Percentiles rank a stretch among this genome's conserved stretches.
phyloP scores from a whole-genome alignment of 495 filamentous ascomycete genomes.

The Aspergillus egyptiacus region DNA sequence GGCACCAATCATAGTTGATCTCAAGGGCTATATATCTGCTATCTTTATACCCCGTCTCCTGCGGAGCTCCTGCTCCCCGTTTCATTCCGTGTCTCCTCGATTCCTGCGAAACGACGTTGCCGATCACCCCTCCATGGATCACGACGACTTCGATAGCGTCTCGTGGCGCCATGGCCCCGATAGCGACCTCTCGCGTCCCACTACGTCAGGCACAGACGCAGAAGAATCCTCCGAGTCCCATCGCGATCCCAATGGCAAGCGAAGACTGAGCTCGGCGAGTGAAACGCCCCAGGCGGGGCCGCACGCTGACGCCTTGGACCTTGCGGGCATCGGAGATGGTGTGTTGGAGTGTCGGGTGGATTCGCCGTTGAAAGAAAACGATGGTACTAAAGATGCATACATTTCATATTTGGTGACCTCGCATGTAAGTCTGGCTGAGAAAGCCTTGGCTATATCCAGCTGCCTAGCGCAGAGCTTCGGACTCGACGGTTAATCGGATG shows the following conservation, averaged over 20 bases:
- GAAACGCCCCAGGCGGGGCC: conserved; percentile 48
- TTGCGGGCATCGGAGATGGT: conserved; percentile 68
- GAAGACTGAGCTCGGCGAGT: conserved; percentile 43
- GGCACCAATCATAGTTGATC: conserved; percentile 3
- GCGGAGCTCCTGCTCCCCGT: neutral
- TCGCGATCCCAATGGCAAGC: conserved; percentile 47
- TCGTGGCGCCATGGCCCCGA: conserved; percentile 52
- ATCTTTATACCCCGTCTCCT: neutral
- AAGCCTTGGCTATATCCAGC: neutral
- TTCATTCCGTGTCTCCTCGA: neutral
- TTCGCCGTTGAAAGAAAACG: conserved; percentile 82
- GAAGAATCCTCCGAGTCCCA: conserved; percentile 29
- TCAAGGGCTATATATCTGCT: neutral
- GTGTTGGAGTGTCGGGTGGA: conserved; percentile 77
- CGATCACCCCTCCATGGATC: conserved; percentile 37
- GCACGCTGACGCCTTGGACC: conserved; percentile 52
- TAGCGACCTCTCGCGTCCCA: conserved; percentile 45
- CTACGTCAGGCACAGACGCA: conserved; percentile 39
- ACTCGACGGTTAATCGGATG: conserved; percentile 13
- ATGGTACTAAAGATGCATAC: conserved; percentile 96
- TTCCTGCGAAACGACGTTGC: neutral
- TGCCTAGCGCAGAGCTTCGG: conserved; percentile 7
- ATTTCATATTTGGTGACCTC: conserved; percentile 93
- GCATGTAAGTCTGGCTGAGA: conserved; percentile 50
- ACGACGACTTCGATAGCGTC: conserved; percentile 56